Base-by-base conservation (phyloP, 768 basidiomycete genomes). In the Hypholoma sublateritium region DNA sequence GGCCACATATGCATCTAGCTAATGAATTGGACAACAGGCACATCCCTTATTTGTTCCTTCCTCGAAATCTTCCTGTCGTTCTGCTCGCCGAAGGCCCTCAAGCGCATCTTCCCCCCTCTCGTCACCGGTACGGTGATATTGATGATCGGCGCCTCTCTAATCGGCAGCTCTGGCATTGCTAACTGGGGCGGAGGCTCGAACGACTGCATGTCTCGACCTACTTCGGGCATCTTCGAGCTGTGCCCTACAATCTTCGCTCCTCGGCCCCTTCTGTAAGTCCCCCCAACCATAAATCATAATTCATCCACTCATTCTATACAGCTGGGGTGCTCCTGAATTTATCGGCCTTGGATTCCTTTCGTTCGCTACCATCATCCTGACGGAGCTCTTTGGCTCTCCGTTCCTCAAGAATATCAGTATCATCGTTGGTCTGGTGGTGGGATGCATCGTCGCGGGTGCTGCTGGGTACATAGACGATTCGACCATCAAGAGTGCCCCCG, bases 151-250 rank as follows among this genome's bases (percentile, higher is more conserved):
- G 85, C 87, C 0, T 86, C 86, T 0, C 80, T 94, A 34, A 79
- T 94, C 50, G 91, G 90, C 39, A 72, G 77, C 1, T 89, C 87
- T 6, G 91, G 91, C 3, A 82, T 88, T 43, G 80, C 80, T 9
- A 85, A 92, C 69, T 95, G 92, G 92, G 92, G 87, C 42, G 91
- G 91, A 32, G 91, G 92, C 14, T 85, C 87, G 6, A 91, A 90
- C 59, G 80, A 80, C 57, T 95, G 92, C 67, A 72, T 77, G 46
- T 58, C 58, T 4, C 78, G 83, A n/a, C 89, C 89, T 1, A 72
- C 74, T 2, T 80, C 77, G 6, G 88, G 90, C 1, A 80, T 88
- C 54, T 93, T 89, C 68, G 68, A 74, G 56, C 74, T 91, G 1
- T 95, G 91, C 62, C 92, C 90, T 0, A 85, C 80, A 12, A 88